Base-by-base conservation (phyloP, 2,329 filamentous ascomycete genomes). In the Aspergillus proliferans region DNA sequence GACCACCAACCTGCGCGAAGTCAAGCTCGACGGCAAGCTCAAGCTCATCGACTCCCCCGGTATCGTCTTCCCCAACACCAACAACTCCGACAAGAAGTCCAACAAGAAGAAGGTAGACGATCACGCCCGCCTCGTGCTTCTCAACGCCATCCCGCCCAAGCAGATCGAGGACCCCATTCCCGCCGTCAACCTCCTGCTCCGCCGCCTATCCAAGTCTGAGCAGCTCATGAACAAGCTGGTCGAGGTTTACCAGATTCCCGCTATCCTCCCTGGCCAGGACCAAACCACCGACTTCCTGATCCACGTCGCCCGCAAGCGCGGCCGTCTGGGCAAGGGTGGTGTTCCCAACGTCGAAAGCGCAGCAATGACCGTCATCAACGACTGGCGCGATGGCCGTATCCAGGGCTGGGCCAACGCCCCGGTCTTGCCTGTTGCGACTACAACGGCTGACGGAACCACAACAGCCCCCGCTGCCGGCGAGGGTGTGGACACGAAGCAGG, bases 311-410 rank as follows among this genome's bases (percentile, higher is more conserved):
- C 82, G 93, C 62, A 96, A 95, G 76, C 82, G 93, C 52, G 93
- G 93, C 47, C 79, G 93, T 49, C 77, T 98, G 14, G 89, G 92
- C 45, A 86, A 87, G 58, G 91, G 92, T 18, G 93, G 93, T 53
- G 80, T 97, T 14, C 93, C 93, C 40, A 98, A 97, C 70, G 71
- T 97, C 51, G 78, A 83, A 58, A 84, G 87, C 47, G 92, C 93
- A 6, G 93, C 92, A 54, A 92, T 93, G 80, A 86, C 88, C 0
- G 91, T 98, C 48, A 83, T 98, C 50, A 93, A 84, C n/a, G 93
- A 98, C 74, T 95, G 93, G 88, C 82, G 93, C 58, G 92, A 97
- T 67, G 92, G 91, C 22, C 83, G 93, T 46, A 94, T 98, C 60
- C 89, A 94, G 71, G 91, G 91, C 49, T 95, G 91, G 91, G 81